Conservation (phyloP, 495 filamentous ascomycete genomes). For the Neurospora sp. region DNA sequence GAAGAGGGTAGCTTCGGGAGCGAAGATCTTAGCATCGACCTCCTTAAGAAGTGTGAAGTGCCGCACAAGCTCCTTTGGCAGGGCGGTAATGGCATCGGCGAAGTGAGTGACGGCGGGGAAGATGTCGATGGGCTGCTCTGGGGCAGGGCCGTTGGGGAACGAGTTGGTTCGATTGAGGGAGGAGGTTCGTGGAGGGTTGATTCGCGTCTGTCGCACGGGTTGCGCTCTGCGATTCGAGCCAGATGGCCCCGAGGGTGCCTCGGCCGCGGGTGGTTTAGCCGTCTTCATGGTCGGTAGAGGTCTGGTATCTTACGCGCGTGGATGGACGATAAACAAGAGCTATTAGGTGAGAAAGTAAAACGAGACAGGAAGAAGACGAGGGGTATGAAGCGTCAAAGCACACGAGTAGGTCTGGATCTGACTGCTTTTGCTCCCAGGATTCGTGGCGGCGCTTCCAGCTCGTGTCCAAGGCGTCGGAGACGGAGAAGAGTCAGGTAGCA, state of each 20-base stretch:
- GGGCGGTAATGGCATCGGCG: conserved; percentile 81
- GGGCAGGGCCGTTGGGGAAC: conserved; percentile 29
- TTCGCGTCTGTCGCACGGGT: conserved; percentile 50
- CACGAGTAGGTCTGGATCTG: background rate
- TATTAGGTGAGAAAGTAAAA: background rate
- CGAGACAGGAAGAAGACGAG: background rate
- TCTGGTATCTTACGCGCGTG: background rate
- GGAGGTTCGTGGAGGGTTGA: conserved; percentile 40
- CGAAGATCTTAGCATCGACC: conserved; percentile 88
- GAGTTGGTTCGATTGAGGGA: conserved; percentile 35
- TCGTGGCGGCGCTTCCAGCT: background rate
- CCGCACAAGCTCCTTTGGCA: conserved; percentile 86
- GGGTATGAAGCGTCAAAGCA: background rate
- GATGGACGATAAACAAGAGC: background rate
- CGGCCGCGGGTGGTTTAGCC: conserved; percentile 29
- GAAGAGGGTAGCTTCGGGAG: conserved; percentile 60
- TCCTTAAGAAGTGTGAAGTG: conserved; percentile 94
- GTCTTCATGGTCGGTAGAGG: conserved; percentile 36
- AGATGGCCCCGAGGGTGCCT: conserved; percentile 24
- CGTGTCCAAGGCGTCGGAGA: background rate
- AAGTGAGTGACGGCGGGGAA: conserved; percentile 93
- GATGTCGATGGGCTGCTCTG: conserved; percentile 50
- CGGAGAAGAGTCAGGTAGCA: background rate
- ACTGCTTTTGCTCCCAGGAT: background rate
- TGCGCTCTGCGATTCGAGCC: conserved; percentile 45